phyloP scores from a whole-genome alignment of 768 basidiomycete species.

The Suillus subaureus region DNA sequence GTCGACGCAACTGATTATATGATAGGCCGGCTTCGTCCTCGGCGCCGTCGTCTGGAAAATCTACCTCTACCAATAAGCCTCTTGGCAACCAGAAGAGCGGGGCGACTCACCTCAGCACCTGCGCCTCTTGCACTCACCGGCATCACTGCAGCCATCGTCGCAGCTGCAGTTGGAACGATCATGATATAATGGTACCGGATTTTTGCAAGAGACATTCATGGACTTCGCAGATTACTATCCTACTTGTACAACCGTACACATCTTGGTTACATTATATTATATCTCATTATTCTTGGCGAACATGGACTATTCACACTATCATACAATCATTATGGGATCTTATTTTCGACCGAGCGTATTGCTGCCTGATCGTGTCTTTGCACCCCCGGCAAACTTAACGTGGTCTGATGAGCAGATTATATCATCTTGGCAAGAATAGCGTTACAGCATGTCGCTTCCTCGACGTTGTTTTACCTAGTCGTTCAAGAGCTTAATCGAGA shows the following conservation, averaged over 20 bases:
- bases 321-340: background rate
- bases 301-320: background rate
- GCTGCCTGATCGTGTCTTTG: background rate
- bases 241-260: background rate
- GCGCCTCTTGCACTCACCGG: slow-evolving; percentile 26
- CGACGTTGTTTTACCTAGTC: background rate
- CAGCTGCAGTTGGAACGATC: slow-evolving; percentile 24
- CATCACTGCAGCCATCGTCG: slow-evolving; percentile 25
- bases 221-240: slow-evolving; percentile 3
- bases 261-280: background rate
- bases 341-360: background rate
- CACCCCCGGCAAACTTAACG: too few species aligned
- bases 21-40: slow-evolving; percentile 5
- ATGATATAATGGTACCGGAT: slow-evolving; percentile 15
- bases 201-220: slow-evolving; percentile 10
- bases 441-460: background rate
- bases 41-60: slow-evolving; percentile 9
- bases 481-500: background rate
- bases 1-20: slow-evolving; percentile 11
- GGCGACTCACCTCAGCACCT: slow-evolving; percentile 27
- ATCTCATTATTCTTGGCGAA: slow-evolving; percentile 7
- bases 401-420: background rate
- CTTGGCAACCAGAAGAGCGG: slow-evolving; percentile 37
- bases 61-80: slow-evolving; percentile 22
- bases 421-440: background rate